Evolutionary conservation across 768 basidiomycete genomes (phyloP).

Genomic region (Calocybe cyanea): DNA sequence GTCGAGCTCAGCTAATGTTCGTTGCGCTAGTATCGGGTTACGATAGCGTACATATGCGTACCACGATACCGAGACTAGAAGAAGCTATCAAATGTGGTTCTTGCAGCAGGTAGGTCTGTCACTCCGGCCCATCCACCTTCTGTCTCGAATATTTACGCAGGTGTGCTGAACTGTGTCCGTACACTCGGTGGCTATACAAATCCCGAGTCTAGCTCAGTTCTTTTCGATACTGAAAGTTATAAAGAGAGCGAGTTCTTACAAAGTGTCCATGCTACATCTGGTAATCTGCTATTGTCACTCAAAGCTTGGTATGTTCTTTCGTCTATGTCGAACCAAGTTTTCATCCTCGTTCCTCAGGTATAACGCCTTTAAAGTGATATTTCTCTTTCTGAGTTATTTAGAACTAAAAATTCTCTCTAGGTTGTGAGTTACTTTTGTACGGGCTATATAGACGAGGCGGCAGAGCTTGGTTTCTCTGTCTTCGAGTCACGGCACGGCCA

Average conservation of each 20-base stretch:
- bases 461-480: constrained; percentile 57
- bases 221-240: constrained; percentile 60
- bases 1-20: constrained; percentile 60
- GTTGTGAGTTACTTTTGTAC: constrained; percentile 62
- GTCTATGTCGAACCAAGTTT: neutral
- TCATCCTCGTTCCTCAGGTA: constrained; percentile 39
- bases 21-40: constrained; percentile 64
- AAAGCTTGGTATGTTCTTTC: constrained; percentile 42
- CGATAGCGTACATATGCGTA: constrained; percentile 60
- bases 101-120: constrained; percentile 55
- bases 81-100: constrained; percentile 61
- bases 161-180: constrained; percentile 59
- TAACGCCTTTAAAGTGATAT: constrained; percentile 55
- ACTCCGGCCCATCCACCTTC: too few species aligned
- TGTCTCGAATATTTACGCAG: constrained; percentile 28
- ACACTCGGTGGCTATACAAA: constrained; percentile 60
- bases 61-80: constrained; percentile 57
- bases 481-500: constrained; percentile 56
- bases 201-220: constrained; percentile 42
- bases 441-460: constrained; percentile 57
- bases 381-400: neutral
- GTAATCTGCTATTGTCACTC: constrained; percentile 47
- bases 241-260: constrained; percentile 51
- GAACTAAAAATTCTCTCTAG: constrained; percentile 24
- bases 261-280: constrained; percentile 38